phyloP scores from a whole-genome alignment of 768 basidiomycete genomes.

The Dentipellis fragilis region DNA sequence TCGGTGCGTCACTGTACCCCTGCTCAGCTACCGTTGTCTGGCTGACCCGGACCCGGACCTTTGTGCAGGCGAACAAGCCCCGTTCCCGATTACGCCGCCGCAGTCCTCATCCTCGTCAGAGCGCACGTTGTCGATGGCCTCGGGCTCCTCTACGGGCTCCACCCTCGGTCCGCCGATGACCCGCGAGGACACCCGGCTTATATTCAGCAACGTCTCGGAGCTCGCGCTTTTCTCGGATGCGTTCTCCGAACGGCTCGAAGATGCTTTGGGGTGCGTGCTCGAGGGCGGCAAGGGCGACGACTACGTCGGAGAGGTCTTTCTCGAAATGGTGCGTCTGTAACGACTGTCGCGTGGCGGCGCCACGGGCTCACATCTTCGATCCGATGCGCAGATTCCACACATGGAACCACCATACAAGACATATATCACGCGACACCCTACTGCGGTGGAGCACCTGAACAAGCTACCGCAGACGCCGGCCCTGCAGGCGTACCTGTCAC shows the following conservation, averaged over 20 bases:
- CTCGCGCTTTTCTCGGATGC: slow-evolving; percentile 62
- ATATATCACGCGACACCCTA: slow-evolving; percentile 75
- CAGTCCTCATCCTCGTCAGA: slow-evolving; percentile 37
- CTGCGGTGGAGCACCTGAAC: slow-evolving; percentile 60
- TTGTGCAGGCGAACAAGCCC: slow-evolving; percentile 28
- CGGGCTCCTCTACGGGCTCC: slow-evolving; percentile 29
- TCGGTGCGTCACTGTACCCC: slow-evolving; percentile 37
- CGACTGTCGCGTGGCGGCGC: not conserved
- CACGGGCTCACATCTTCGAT: not conserved
- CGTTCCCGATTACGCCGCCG: slow-evolving; percentile 24
- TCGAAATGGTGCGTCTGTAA: slow-evolving; percentile 45
- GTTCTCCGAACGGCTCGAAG: slow-evolving; percentile 55
- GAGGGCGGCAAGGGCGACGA: slow-evolving; percentile 64
- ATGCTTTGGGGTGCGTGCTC: slow-evolving; percentile 51
- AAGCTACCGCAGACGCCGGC: slow-evolving; percentile 41
- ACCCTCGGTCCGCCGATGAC: slow-evolving; percentile 51
- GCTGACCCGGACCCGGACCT: not conserved
- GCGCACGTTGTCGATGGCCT: slow-evolving; percentile 40
- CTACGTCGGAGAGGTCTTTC: slow-evolving; percentile 58
- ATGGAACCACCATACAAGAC: slow-evolving; percentile 66
- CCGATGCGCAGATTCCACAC: slow-evolving; percentile 43
- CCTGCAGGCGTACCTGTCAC: slow-evolving; percentile 54
- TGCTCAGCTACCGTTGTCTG: not conserved
- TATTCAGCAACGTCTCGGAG: slow-evolving; percentile 71
- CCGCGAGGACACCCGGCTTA: slow-evolving; percentile 53